These are phyloP conservation scores for Linnemannia zychae DNA, from an alignment of 192 early-diverging fungal genomes.

Conservation along the genomic window DNA sequence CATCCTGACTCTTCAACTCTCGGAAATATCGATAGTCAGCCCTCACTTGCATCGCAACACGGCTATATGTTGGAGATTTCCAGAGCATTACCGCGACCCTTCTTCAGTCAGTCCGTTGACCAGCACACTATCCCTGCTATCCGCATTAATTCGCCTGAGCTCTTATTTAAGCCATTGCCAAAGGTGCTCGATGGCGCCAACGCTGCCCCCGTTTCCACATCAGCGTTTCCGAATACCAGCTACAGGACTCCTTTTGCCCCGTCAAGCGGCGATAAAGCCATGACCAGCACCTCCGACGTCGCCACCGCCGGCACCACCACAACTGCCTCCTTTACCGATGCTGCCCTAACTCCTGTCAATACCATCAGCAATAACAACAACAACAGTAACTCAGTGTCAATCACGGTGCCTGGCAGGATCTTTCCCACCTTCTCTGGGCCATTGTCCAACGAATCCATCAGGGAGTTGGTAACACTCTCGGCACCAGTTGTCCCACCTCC, in stretches of 20 bases:
- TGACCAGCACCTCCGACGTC: neutral
- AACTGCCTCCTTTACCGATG: neutral
- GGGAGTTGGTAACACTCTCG: neutral
- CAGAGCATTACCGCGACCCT: too few relatives aligned
- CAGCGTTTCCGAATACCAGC: neutral
- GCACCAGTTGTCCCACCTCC: neutral
- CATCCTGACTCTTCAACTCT: neutral
- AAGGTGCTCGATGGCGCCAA: neutral
- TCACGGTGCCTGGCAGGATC: neutral
- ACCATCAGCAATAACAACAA: neutral
- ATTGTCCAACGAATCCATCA: neutral
- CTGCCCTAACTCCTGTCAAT: neutral
- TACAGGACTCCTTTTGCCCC: neutral
- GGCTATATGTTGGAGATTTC: too few relatives aligned
- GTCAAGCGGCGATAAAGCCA: neutral
- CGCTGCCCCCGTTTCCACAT: too few relatives aligned
- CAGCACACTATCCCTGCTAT: neutral
- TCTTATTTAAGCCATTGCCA: neutral
- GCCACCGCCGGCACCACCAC: neutral
- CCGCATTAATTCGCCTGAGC: neutral
- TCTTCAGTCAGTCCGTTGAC: too few relatives aligned
- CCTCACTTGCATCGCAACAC: neutral
- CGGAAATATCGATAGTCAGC: neutral
- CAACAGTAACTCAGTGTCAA: neutral
- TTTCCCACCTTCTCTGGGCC: neutral